phyloP scores from a whole-genome alignment of 441 rosid genomes.

The Populus hybrid region DNA sequence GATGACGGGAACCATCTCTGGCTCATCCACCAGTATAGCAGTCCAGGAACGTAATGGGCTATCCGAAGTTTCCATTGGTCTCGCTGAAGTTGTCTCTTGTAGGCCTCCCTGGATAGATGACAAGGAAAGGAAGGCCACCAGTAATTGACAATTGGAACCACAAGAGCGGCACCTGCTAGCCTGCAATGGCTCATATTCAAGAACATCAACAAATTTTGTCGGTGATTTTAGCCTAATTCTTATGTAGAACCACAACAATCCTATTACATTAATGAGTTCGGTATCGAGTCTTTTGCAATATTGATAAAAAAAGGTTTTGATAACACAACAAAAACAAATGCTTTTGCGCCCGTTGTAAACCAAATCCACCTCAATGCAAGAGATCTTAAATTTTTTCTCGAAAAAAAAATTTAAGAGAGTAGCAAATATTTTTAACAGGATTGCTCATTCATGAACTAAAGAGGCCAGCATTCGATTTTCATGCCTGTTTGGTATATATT shows the following conservation, averaged over 20 bases:
- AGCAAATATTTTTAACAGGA: too few species aligned
- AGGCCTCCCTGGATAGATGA: constrained; percentile 31
- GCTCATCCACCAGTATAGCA: constrained; percentile 76
- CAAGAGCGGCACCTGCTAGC: constrained; percentile 59
- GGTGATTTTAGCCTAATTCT: too few species aligned
- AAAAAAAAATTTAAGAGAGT: too few species aligned
- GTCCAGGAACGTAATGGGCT: constrained; percentile 55
- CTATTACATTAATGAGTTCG: too few species aligned
- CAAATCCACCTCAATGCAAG: too few species aligned
- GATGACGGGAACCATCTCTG: constrained; percentile 52
- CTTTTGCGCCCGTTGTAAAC: too few species aligned
- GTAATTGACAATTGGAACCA: constrained; percentile 64
- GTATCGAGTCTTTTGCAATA: too few species aligned
- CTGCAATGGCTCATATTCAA: constrained; percentile 22
- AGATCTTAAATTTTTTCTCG: too few species aligned
- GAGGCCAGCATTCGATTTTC: neutral
- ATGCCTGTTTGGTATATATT: constrained; percentile 66
- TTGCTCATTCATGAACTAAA: neutral
- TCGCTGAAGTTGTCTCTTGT: constrained; percentile 15
- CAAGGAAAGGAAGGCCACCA: constrained; percentile 68
- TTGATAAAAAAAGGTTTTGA: too few species aligned
- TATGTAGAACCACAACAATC: too few species aligned
- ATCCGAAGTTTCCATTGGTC: constrained; percentile 32
- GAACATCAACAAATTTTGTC: too few species aligned
- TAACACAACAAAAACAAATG: too few species aligned